Base-by-base conservation (phyloP, 2,329 filamentous ascomycete genomes). In the Daldinia eschscholtzii region DNA sequence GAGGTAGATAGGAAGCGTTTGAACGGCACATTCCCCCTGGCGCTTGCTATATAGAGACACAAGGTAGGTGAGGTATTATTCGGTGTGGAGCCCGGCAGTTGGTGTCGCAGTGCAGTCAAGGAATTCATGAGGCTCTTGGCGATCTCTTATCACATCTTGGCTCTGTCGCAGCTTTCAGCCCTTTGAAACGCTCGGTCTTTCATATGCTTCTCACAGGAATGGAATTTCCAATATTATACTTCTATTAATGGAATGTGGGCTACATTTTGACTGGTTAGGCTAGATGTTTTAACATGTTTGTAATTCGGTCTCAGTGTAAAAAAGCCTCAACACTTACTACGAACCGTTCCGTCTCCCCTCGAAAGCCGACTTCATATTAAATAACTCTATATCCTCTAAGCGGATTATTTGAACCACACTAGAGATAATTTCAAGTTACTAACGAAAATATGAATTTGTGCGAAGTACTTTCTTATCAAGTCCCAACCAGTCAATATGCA, bases 401-500 rank as follows among this genome's bases (percentile, higher is more conserved):
- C 20, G 20, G 20, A 23, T 23, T 23, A 23, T 23, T 23, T 23
- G 20, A 23, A 23, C 2, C 3, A 33, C 4, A 33, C 30, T 33
- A 33, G 30, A 23, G 20, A 23, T 23, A 23, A 2, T 23, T 23
- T 23, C 20, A 23, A 23, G 20, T 23, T 23, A 23, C 20, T 1
- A 23, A 23, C 20, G 20, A 23, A 23, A 23, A 23, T 23, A 2
- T 23, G 2, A 1, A 23, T 23, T 23, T 23, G 20, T 23, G 20
- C 1, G 20, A 23, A 9, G 35, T 15, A 10, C 42, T n/a, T 26
- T 44, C 60, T 64, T 46, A 56, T 65, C 59, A 59, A 39, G 65
- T 66, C 68, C 67, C 64, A 57, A 65, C 61, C 61, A 18, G 48
- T 61, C 23, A 58, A 67, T 66, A n/a, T 28, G 30, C 56, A 71